A percentile compares a stretch with the other conserved stretches of the same genome.
Conservation (phyloP, 108 stramenopile species). For the Ochromonas danica region DNA sequence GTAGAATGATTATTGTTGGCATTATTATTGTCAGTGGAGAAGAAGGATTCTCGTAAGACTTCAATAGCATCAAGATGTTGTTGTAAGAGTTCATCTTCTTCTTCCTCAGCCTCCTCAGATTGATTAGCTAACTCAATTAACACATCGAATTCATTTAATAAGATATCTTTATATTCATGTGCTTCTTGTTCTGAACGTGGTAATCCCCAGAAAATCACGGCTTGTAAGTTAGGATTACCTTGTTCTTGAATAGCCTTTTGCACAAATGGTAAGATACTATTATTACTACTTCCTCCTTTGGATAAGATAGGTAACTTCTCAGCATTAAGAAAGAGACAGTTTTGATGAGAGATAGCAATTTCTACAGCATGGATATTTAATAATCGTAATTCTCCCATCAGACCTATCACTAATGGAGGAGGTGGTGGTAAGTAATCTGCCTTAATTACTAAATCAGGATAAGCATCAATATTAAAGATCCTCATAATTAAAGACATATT, state of each 20-base stretch:
- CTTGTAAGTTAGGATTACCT: neutral
- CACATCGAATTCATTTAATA: neutral
- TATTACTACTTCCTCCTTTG: too few species aligned
- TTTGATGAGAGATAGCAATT: neutral
- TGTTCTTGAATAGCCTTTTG: neutral
- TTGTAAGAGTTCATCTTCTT: neutral
- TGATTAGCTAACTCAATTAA: neutral
- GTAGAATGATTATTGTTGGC: too few species aligned
- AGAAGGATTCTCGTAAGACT: constrained; percentile 3
- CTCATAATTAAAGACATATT: constrained; percentile 4
- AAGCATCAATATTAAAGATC: constrained; percentile 1
- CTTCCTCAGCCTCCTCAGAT: constrained; percentile 8
- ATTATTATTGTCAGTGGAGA: constrained; percentile 1
- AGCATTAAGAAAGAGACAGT: neutral
- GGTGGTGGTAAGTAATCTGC: neutral
- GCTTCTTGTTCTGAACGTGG: constrained; percentile 9
- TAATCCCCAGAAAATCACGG: neutral
- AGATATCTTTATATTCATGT: neutral
- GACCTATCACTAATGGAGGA: neutral
- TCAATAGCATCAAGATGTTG: constrained; percentile 26
- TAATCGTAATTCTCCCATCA: neutral
- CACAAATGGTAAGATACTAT: neutral
- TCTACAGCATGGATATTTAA: neutral
- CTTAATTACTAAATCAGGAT: neutral
- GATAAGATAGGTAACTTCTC: neutral